phyloP scores from a whole-genome alignment of 345 rosid species.

The sweet orange (Citrus sinensis) region DNA sequence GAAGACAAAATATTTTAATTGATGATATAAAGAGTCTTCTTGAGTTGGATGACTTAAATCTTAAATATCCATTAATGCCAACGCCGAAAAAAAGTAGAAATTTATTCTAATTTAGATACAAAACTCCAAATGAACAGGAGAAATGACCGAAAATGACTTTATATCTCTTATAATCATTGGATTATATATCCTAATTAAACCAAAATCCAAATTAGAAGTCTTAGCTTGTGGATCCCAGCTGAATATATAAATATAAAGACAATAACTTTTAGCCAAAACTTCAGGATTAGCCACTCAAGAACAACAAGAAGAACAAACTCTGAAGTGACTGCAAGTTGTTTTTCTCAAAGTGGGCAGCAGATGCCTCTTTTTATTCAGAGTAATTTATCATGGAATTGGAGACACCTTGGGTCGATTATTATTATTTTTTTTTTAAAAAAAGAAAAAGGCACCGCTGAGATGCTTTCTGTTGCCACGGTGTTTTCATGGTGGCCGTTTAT shows the following conservation, averaged over 20 bases:
- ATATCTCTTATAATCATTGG: background rate
- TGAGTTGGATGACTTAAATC: background rate
- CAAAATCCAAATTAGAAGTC: background rate
- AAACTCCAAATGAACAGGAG: too few relatives aligned
- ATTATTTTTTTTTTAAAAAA: too few relatives aligned
- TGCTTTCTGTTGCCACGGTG: too few relatives aligned
- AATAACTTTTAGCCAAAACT: background rate
- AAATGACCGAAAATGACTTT: background rate
- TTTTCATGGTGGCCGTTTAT: too few relatives aligned
- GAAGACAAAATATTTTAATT: too few relatives aligned
- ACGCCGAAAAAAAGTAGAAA: too few relatives aligned
- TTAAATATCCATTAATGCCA: background rate
- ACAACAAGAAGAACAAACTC: background rate
- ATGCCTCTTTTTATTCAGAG: too few relatives aligned
- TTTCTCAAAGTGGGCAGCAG: background rate
- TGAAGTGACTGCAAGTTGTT: background rate
- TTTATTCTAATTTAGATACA: too few relatives aligned
- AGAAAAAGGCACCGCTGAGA: too few relatives aligned
- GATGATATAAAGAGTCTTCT: background rate
- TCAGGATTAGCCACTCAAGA: background rate
- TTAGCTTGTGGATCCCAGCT: background rate
- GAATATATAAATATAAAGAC: background rate
- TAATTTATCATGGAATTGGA: too few relatives aligned
- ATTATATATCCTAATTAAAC: too few relatives aligned
- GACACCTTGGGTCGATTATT: too few relatives aligned